These are phyloP conservation scores for Dryadomyces quercus-mongolicae DNA, from an alignment of 2,329 filamentous ascomycete species.

Conservation along the genomic window DNA sequence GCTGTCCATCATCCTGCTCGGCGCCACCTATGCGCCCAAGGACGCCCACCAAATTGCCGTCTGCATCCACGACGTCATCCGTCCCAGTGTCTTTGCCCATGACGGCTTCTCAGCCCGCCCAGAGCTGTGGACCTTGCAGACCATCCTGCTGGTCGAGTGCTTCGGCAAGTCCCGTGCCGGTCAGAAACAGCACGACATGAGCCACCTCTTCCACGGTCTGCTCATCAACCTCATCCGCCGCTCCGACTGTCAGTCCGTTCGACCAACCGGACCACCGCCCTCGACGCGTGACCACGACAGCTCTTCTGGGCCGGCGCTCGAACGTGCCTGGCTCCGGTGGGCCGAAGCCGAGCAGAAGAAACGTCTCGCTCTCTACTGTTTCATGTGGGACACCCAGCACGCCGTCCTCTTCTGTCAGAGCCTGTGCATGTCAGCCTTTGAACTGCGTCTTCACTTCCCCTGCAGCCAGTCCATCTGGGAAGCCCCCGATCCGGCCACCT, in stretches of 20 bases:
- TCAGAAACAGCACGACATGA: constrained; percentile 13
- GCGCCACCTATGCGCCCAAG: constrained; percentile 10
- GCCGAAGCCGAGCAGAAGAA: constrained; percentile 10
- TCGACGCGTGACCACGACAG: neutral
- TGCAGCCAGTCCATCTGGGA: constrained; percentile 11
- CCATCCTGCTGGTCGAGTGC: constrained; percentile 10
- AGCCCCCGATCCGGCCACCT: neutral
- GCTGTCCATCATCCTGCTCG: constrained; percentile 7
- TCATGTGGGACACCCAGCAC: constrained; percentile 13
- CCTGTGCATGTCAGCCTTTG: constrained; percentile 13
- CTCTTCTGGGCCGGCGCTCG: neutral
- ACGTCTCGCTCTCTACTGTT: constrained; percentile 9
- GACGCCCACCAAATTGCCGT: constrained; percentile 11
- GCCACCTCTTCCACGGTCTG: constrained; percentile 12
- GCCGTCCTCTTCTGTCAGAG: constrained; percentile 13
- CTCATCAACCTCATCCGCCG: constrained; percentile 12
- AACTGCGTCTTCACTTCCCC: constrained; percentile 9
- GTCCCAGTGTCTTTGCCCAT: constrained; percentile 10
- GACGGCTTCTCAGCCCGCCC: constrained; percentile 9
- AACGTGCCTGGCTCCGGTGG: constrained; percentile 7
- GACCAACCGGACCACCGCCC: neutral
- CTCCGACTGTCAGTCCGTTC: constrained; percentile 10
- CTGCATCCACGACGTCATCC: constrained; percentile 12
- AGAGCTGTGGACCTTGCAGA: constrained; percentile 10
- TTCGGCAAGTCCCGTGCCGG: constrained; percentile 12